A percentile compares a stretch with the other conserved stretches of the same genome.
Evolutionary conservation across 208 protist genomes (phyloP).

Genomic region (Endotrypanum monterogeii): DNA sequence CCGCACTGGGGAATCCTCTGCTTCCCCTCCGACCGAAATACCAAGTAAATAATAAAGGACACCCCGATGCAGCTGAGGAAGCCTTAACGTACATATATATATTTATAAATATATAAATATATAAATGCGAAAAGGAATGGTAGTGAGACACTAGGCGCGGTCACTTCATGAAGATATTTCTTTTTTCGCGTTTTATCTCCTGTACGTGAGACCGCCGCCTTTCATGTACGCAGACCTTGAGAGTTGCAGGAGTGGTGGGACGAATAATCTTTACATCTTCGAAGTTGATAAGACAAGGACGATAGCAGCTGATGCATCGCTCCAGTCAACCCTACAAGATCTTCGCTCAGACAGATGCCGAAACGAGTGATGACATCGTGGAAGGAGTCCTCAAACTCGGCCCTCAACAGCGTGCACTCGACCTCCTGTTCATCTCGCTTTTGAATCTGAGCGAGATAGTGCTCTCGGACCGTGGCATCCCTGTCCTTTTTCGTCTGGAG

Average conservation of each 20-base stretch:
- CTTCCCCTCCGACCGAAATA: too few species aligned
- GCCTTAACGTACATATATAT: background rate
- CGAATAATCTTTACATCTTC: conserved; percentile 34
- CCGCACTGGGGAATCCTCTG: background rate
- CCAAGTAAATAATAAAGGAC: too few species aligned
- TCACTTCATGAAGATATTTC: background rate
- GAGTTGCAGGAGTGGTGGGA: background rate
- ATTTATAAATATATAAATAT: background rate
- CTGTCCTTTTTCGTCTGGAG: conserved; percentile 21
- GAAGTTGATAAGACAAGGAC: conserved; percentile 36
- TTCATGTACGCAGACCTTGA: background rate
- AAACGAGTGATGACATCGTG: conserved; percentile 18
- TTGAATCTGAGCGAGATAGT: conserved; percentile 15
- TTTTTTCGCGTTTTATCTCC: background rate
- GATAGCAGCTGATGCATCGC: conserved; percentile 27
- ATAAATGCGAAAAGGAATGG: too few species aligned
- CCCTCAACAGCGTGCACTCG: conserved; percentile 25
- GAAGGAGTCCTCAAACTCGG: conserved; percentile 35
- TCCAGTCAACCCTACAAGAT: conserved; percentile 19
- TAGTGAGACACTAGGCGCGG: background rate
- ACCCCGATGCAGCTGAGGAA: too few species aligned
- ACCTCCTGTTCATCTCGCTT: conserved; percentile 21
- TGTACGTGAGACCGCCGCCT: background rate
- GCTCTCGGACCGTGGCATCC: conserved; percentile 8
- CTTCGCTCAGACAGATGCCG: conserved; percentile 18